Percentiles rank a stretch among this genome's conserved stretches.
Evolutionary conservation across 2,329 filamentous ascomycete genomes (phyloP).

Genomic region (Cordyceps pruinosa): DNA sequence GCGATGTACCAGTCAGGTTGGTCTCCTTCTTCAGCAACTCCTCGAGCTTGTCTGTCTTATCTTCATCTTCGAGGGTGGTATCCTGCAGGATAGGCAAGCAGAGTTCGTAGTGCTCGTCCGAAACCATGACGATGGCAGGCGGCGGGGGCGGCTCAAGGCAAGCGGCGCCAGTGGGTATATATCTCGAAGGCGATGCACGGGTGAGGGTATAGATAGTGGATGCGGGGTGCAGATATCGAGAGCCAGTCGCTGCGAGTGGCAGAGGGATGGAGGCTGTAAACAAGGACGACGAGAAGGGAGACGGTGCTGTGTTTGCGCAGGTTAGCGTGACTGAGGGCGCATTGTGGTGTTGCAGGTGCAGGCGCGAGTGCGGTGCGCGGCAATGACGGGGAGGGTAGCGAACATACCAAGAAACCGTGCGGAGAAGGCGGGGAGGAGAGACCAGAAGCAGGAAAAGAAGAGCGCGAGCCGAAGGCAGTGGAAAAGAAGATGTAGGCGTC

Average conservation of each 20-base stretch:
- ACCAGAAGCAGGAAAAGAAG: no score
- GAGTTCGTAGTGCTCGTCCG: slow-evolving; percentile 86
- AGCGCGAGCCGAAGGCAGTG: no score
- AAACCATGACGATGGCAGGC: slow-evolving; percentile 62
- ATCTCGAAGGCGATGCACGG: slow-evolving; percentile 2
- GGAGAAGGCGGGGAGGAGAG: neutral
- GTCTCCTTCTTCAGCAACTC: slow-evolving; percentile 77
- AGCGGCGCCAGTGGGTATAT: slow-evolving; percentile 1
- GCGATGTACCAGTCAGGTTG: slow-evolving; percentile 61
- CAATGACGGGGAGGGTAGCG: neutral
- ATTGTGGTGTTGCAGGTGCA: neutral
- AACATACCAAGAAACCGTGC: slow-evolving; percentile 3
- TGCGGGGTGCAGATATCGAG: neutral
- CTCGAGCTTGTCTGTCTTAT: slow-evolving; percentile 88
- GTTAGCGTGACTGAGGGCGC: neutral
- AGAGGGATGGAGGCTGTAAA: neutral
- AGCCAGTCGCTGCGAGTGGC: neutral
- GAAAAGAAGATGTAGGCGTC: neutral
- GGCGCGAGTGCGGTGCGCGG: slow-evolving; percentile 8
- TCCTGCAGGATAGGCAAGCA: slow-evolving; percentile 86
- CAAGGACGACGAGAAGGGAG: neutral
- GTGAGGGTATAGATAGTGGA: neutral
- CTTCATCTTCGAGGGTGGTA: slow-evolving; percentile 77
- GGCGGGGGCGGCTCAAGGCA: neutral
- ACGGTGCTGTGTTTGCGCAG: neutral